Percentiles rank a stretch among this genome's conserved stretches.
Evolutionary conservation across 495 filamentous ascomycete species (phyloP).

Genomic region (Neurospora hispaniola): DNA sequence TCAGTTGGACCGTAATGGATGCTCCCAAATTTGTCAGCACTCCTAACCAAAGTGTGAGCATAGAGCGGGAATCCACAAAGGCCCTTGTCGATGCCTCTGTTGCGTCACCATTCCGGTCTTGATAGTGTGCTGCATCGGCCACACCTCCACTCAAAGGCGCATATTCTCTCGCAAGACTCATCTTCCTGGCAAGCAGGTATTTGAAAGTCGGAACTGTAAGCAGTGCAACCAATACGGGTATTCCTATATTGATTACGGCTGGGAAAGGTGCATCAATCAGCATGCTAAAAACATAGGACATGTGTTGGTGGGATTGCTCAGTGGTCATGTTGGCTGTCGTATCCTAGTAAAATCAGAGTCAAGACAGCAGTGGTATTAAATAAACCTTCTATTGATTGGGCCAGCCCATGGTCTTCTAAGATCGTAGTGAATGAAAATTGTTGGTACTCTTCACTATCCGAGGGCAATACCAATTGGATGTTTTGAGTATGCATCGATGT

Average conservation of each 20-base stretch:
- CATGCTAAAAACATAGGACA: neutral
- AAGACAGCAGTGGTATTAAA: neutral
- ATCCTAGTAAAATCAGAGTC: neutral
- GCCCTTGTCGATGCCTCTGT: conserved; percentile 36
- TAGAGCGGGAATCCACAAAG: conserved; percentile 32
- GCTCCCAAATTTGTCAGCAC: conserved; percentile 25
- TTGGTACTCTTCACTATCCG: neutral
- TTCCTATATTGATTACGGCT: neutral
- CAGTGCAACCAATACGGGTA: conserved; percentile 4
- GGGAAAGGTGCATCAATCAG: conserved; percentile 5
- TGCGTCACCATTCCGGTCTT: conserved; percentile 44
- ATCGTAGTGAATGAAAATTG: neutral
- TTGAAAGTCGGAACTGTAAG: conserved; percentile 7
- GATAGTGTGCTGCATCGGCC: conserved; percentile 21
- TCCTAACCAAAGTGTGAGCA: conserved; percentile 22
- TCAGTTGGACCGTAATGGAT: conserved; percentile 15
- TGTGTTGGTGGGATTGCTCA: neutral
- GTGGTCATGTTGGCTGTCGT: neutral
- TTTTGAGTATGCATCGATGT: neutral
- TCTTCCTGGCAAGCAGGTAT: neutral
- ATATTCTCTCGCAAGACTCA: neutral
- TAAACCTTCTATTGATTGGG: neutral
- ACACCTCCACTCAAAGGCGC: neutral
- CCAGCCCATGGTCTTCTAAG: neutral
- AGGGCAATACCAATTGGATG: neutral